A percentile compares a stretch with the other conserved stretches of the same genome.
These are phyloP conservation scores for Simplicillium aogashimaense DNA, from an alignment of 2,329 filamentous ascomycete genomes.

Conservation along the genomic window DNA sequence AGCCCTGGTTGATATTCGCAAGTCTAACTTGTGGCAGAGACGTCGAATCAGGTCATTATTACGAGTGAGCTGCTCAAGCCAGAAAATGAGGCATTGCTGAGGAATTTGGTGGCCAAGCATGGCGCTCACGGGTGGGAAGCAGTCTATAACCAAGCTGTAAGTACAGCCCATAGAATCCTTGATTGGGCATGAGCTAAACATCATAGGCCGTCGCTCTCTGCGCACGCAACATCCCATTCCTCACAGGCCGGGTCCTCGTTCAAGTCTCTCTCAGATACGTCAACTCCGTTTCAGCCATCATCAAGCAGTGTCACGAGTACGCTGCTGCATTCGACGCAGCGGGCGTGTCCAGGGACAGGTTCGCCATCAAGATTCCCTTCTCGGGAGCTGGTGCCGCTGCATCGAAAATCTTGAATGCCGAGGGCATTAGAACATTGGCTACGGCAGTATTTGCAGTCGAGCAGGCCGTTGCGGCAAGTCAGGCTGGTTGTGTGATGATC, in stretches of 20 bases:
- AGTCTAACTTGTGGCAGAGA: constrained; percentile 5
- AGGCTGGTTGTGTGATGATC: constrained; percentile 12
- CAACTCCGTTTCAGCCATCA: constrained; percentile 9
- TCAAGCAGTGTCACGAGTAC: constrained; percentile 11
- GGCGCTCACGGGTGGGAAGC: constrained; percentile 11
- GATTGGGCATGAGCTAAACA: no score
- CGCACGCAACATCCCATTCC: constrained; percentile 10
- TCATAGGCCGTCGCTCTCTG: constrained; percentile 8
- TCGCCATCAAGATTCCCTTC: constrained; percentile 13
- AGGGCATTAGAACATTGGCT: constrained; percentile 13
- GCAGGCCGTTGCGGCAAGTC: constrained; percentile 14
- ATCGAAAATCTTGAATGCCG: constrained; percentile 7
- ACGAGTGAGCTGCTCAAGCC: constrained; percentile 7
- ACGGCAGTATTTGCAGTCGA: constrained; percentile 12
- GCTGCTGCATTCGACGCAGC: constrained; percentile 9
- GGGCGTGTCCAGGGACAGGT: constrained; percentile 10
- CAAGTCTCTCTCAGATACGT: constrained; percentile 11
- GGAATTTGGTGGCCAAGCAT: constrained; percentile 7
- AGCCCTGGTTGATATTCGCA: background rate
- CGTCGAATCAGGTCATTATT: constrained; percentile 12
- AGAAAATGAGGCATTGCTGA: constrained; percentile 5
- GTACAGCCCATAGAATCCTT: no score
- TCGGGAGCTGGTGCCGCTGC: constrained; percentile 11
- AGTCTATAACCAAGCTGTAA: constrained; percentile 10
- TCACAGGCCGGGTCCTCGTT: constrained; percentile 12